These are phyloP conservation scores for Hydrangea macrophylla DNA, from an alignment of 148 eudicot genomes.

Conservation along the genomic window DNA sequence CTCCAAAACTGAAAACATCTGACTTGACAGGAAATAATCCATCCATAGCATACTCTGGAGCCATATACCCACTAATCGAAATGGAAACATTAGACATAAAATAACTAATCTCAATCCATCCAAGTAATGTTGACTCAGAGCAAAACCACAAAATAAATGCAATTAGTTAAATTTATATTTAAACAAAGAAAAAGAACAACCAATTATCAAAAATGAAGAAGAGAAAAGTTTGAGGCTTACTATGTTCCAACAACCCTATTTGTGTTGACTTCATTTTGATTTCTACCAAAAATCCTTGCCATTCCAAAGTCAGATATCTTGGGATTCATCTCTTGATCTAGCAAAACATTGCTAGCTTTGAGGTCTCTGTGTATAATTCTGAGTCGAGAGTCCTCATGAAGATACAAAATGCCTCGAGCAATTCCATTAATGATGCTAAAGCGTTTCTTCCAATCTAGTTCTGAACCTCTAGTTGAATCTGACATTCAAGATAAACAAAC, in stretches of 20 bases:
- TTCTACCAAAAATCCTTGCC: constrained; percentile 33
- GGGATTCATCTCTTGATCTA: constrained; percentile 37
- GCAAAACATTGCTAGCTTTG: constrained; percentile 40
- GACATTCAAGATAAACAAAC: background rate
- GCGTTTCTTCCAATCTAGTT: constrained; percentile 28
- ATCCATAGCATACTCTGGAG: constrained; percentile 44
- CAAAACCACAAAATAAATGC: background rate
- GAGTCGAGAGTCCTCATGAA: constrained; percentile 42
- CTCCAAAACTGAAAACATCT: constrained; percentile 43
- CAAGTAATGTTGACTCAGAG: background rate
- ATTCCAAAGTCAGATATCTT: constrained; percentile 50
- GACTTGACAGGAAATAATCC: constrained; percentile 36
- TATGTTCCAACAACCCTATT: constrained; percentile 33
- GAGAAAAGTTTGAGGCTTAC: constrained; percentile 24
- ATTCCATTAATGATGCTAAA: constrained; percentile 29
- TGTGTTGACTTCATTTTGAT: constrained; percentile 23
- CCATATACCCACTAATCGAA: constrained; percentile 37
- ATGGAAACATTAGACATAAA: no score
- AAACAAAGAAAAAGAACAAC: no score
- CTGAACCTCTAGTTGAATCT: constrained; percentile 23
- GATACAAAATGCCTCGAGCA: constrained; percentile 35
- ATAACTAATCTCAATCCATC: no score
- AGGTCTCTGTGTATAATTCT: constrained; percentile 42
- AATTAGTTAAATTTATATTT: no score
- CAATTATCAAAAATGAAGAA: no score